Percentiles rank a stretch among this genome's conserved stretches.
Evolutionary conservation across 768 basidiomycete species (phyloP).

Genomic region (Panellus pusillus): DNA sequence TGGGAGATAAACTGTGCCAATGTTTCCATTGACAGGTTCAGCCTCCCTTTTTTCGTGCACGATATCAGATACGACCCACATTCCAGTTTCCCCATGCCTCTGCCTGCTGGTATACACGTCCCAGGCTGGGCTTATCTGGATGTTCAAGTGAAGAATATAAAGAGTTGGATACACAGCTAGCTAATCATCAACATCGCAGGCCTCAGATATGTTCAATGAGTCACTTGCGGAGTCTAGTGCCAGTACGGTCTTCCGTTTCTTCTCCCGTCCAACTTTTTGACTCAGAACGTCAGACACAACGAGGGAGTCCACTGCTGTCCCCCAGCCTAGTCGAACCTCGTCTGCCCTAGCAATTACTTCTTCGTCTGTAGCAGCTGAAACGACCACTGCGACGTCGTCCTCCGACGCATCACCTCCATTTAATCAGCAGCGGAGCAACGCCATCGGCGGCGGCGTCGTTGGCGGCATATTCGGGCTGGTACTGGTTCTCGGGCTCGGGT

Average conservation of each 20-base stretch:
- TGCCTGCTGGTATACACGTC: conserved; percentile 50
- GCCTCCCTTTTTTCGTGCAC: conserved; percentile 1
- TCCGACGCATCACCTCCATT: conserved; percentile 26
- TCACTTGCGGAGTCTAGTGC: conserved; percentile 31
- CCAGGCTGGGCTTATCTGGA: conserved; percentile 67
- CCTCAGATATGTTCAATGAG: conserved; percentile 39
- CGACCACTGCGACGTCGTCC: conserved; percentile 14
- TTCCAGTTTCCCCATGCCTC: conserved; percentile 31
- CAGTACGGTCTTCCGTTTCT: conserved; percentile 27
- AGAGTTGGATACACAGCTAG: not conserved
- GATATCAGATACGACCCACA: not conserved
- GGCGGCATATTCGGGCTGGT: conserved; percentile 40
- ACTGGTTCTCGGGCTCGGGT: conserved; percentile 32
- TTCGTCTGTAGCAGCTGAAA: conserved; percentile 9
- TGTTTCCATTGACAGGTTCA: conserved; percentile 17
- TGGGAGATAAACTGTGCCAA: conserved; percentile 24
- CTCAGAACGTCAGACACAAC: conserved; percentile 33
- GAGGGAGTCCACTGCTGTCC: conserved; percentile 41
- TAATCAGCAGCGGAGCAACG: conserved; percentile 25
- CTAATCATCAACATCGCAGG: conserved; percentile 24
- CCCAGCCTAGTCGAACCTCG: conserved; percentile 28
- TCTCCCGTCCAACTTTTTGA: not conserved
- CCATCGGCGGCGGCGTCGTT: conserved; percentile 48
- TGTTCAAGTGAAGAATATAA: conserved; percentile 36
- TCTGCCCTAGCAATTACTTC: conserved; percentile 16